Evolutionary conservation across 2,329 filamentous ascomycete species (phyloP).

Genomic region (Microsporum audouinii): DNA sequence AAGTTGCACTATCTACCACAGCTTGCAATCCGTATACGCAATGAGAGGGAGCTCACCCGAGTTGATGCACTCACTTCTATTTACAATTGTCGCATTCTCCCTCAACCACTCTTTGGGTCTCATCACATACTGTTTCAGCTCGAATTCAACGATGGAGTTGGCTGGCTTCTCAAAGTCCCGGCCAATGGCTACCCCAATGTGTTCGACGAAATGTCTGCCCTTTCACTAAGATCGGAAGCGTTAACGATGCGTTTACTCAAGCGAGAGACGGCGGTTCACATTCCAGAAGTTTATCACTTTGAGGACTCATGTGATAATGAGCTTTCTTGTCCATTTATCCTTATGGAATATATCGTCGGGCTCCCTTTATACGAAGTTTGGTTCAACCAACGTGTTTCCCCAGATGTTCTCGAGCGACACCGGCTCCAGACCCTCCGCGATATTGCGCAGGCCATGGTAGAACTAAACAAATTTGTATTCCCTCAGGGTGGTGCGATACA

Average conservation of each 20-base stretch:
- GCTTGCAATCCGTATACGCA: conserved; percentile 1
- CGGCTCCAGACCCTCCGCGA: conserved; percentile 13
- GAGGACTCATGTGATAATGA: conserved; percentile 17
- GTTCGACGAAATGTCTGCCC: conserved; percentile 15
- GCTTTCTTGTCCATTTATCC: conserved; percentile 21
- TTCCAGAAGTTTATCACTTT: conserved; percentile 24
- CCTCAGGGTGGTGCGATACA: conserved; percentile 6
- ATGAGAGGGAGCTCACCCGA: background rate
- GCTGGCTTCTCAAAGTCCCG: conserved; percentile 19
- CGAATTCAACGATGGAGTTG: conserved; percentile 13
- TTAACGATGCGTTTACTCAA: conserved; percentile 23
- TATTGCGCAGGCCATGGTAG: conserved; percentile 16
- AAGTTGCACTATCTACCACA: background rate
- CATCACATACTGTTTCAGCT: conserved; percentile 19
- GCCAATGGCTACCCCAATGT: conserved; percentile 15
- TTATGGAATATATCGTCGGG: conserved; percentile 20
- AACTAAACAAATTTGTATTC: conserved; percentile 16
- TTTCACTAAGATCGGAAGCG: conserved; percentile 19
- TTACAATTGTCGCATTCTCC: conserved; percentile 2
- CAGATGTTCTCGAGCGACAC: conserved; percentile 1
- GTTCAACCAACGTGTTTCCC: conserved; percentile 16
- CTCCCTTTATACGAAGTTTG: conserved; percentile 20
- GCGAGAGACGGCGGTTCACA: conserved; percentile 21
- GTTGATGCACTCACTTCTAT: conserved; percentile 3
- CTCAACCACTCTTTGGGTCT: conserved; percentile 16